phyloP scores from a whole-genome alignment of 1,139 yeast species.

The Pichia norvegensis region DNA sequence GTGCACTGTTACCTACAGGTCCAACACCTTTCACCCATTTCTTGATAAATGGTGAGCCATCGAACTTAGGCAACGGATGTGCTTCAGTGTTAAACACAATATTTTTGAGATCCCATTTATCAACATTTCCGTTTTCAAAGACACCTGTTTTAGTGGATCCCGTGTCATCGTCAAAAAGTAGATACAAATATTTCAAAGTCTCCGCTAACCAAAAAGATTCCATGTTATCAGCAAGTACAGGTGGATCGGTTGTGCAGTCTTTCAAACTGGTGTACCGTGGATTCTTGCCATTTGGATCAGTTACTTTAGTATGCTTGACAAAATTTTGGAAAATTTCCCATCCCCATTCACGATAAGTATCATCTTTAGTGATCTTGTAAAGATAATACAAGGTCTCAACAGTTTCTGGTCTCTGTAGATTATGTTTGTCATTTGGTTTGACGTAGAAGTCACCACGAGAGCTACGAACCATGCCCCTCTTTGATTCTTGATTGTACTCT shows the following conservation, averaged over 20 bases:
- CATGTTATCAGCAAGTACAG: constrained; percentile 58
- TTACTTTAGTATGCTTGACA: constrained; percentile 48
- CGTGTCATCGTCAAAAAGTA: constrained; percentile 66
- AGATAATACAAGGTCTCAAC: constrained; percentile 81
- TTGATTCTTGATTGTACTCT: constrained; percentile 6
- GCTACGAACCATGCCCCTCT: constrained; percentile 14
- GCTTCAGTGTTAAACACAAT: constrained; percentile 89
- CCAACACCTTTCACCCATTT: constrained; percentile 43
- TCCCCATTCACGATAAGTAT: constrained; percentile 83
- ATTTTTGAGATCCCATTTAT: constrained; percentile 33
- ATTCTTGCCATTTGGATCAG: constrained; percentile 39
- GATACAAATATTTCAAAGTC: constrained; percentile 79
- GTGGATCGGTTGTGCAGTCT: constrained; percentile 54
- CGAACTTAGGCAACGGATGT: constrained; percentile 78
- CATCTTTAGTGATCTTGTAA: constrained; percentile 75
- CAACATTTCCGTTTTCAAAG: constrained; percentile 27
- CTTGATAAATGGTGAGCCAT: constrained; percentile 47
- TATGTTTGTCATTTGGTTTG: constrained; percentile 68
- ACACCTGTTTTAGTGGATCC: constrained; percentile 7
- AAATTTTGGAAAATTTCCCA: constrained; percentile 76
- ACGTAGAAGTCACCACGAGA: constrained; percentile 39
- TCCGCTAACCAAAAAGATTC: constrained; percentile 95
- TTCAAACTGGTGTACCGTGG: constrained; percentile 58
- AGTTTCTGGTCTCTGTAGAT: constrained; percentile 89
- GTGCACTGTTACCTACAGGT: constrained; percentile 3